A percentile compares a stretch with the other conserved stretches of the same genome.
phyloP scores from a whole-genome alignment of 768 basidiomycete genomes.

The Leccinum ochraceum region DNA sequence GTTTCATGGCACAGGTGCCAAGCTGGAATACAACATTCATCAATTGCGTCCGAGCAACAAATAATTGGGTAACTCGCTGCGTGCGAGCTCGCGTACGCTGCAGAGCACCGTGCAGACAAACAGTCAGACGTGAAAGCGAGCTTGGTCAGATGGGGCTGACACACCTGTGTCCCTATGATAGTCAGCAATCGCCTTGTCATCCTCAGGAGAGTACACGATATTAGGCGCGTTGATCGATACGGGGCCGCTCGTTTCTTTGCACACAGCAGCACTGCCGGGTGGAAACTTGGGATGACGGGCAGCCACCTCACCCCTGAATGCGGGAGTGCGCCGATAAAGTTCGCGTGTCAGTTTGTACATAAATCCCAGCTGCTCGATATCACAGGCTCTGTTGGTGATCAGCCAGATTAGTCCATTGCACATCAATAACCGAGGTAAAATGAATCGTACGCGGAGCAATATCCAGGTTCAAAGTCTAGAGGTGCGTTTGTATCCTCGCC shows the following conservation, averaged over 20 bases:
- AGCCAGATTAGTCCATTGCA: too few relatives aligned
- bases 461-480: conserved; percentile 47
- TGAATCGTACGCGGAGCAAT: conserved; percentile 40
- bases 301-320: conserved; percentile 23
- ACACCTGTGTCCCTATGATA: background rate
- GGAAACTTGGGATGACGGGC: conserved; percentile 32
- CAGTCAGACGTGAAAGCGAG: background rate
- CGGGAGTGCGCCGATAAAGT: conserved; percentile 51
- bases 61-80: background rate
- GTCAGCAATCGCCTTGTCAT: background rate
- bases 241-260: conserved; percentile 21
- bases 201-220: background rate
- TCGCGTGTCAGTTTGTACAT: conserved; percentile 59
- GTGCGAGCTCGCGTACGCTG: background rate
- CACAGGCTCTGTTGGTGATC: conserved; percentile 28
- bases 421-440: background rate
- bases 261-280: conserved; percentile 28
- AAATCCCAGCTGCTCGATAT: conserved; percentile 48
- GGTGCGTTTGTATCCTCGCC: conserved; percentile 42
- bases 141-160: background rate
- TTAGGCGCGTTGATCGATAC: conserved; percentile 3
- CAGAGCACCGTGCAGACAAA: background rate
- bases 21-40: background rate
- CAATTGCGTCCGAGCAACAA: background rate
- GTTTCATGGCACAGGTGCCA: conserved; percentile 67